Conservation (phyloP, 108 stramenopile genomes). For the Nannochloropsis gaditana region DNA sequence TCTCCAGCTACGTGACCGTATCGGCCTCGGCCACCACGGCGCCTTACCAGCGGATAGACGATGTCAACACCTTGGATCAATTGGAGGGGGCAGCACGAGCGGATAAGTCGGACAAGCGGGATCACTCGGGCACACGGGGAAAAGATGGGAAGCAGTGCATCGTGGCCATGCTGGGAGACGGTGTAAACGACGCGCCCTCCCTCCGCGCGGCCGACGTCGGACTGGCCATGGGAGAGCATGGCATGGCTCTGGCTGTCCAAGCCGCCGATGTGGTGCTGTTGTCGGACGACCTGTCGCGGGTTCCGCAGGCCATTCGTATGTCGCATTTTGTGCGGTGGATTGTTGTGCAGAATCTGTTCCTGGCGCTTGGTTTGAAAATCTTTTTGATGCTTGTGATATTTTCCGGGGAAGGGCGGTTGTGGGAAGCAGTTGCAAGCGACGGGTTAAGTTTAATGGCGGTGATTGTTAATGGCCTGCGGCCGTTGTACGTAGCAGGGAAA, state of each 20-base stretch:
- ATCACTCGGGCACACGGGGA: background rate
- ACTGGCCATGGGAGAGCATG: conserved; percentile 97
- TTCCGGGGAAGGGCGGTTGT: background rate
- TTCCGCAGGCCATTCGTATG: conserved; percentile 41
- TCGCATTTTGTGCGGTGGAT: background rate
- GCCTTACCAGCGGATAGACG: background rate
- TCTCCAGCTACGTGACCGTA: background rate
- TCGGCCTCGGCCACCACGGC: background rate
- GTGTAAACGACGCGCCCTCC: conserved; percentile 97
- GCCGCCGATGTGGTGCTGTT: conserved; percentile 94
- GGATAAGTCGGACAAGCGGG: background rate
- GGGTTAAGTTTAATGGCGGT: background rate
- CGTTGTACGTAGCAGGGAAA: background rate
- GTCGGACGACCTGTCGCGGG: conserved; percentile 96
- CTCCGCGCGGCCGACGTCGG: conserved; percentile 97
- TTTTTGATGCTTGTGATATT: background rate
- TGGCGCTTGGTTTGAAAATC: background rate
- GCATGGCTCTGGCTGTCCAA: conserved; percentile 90
- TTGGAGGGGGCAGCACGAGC: background rate
- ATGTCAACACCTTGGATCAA: background rate
- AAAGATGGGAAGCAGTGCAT: conserved; percentile 45
- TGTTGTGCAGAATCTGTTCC: background rate
- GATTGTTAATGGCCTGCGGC: background rate
- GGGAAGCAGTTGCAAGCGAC: conserved; percentile 11
- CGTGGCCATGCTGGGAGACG: conserved; percentile 94